phyloP scores from a whole-genome alignment of 192 early-diverging fungal species.

The Coemansia sp. region DNA sequence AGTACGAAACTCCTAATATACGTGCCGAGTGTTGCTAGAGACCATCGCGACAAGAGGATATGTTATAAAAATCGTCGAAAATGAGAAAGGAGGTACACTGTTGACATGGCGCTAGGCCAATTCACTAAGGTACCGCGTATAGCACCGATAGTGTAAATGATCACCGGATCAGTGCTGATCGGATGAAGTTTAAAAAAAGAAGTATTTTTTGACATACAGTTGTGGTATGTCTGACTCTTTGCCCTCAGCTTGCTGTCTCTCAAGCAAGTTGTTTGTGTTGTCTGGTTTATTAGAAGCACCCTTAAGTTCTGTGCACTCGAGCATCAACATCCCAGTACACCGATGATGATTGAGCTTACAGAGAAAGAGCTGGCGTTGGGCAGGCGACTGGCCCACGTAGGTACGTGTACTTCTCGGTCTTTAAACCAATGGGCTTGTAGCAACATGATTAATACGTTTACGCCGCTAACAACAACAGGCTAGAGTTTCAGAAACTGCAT shows the following conservation, averaged over 20 bases:
- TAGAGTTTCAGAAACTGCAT: background rate
- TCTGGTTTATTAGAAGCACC: background rate
- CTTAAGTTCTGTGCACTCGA: background rate
- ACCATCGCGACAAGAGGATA: conserved; percentile 37
- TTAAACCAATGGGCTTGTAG: background rate
- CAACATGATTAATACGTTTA: background rate
- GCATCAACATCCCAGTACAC: background rate
- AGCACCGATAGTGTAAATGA: background rate
- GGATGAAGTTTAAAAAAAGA: background rate
- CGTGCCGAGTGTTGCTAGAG: conserved; percentile 47
- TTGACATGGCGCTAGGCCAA: too few relatives aligned
- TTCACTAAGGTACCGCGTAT: background rate
- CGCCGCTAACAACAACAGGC: background rate
- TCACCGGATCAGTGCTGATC: background rate
- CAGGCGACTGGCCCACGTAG: conserved; percentile 45
- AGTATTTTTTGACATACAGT: background rate
- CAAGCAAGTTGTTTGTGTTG: background rate
- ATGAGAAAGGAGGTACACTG: conserved; percentile 19
- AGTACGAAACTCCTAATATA: conserved; percentile 5
- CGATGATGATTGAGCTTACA: conserved; percentile 33
- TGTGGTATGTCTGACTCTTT: too few relatives aligned
- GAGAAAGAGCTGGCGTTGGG: conserved; percentile 39
- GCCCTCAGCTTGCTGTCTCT: background rate
- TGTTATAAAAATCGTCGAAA: conserved; percentile 26
- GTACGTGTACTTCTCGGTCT: conserved; percentile 11